Evolutionary conservation across 495 filamentous ascomycete genomes (phyloP).

Genomic region (Saxophila tyrrhenica): DNA sequence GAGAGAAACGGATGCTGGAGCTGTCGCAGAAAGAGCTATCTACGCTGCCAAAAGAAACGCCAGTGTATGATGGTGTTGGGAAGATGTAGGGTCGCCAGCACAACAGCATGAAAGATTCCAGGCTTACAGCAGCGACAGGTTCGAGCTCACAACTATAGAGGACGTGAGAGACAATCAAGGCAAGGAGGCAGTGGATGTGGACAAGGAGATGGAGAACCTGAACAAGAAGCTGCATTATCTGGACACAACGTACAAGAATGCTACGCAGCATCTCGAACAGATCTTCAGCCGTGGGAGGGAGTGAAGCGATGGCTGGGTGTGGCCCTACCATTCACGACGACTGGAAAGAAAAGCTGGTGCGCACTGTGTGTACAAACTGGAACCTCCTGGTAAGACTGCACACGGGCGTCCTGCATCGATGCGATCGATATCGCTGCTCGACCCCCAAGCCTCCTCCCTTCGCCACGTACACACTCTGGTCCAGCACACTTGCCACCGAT

Average conservation of each 20-base stretch:
- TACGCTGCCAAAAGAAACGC: constrained; percentile 63
- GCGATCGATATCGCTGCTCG: no score
- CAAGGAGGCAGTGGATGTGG: constrained; percentile 61
- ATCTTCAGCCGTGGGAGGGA: constrained; percentile 43
- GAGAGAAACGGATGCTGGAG: constrained; percentile 79
- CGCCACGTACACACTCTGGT: no score
- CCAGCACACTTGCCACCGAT: no score
- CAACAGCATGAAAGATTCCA: neutral
- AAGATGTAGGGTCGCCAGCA: constrained; percentile 64
- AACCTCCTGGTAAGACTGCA: no score
- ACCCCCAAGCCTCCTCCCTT: no score
- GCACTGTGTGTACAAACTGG: no score
- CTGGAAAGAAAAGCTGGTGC: no score
- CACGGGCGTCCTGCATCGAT: no score
- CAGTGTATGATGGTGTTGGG: constrained; percentile 86
- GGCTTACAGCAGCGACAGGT: constrained; percentile 44
- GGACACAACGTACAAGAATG: constrained; percentile 91
- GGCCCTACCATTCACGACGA: no score
- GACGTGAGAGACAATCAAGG: constrained; percentile 66
- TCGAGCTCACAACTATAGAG: constrained; percentile 62
- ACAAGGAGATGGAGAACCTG: constrained; percentile 63
- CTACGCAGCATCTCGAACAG: constrained; percentile 75
- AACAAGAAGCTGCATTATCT: constrained; percentile 89
- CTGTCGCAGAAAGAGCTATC: constrained; percentile 75
- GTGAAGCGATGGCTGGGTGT: neutral